Percentiles rank a stretch among this genome's conserved stretches.
These are phyloP conservation scores for Candida gigantensis DNA, from an alignment of 1,139 yeast genomes.

Conservation along the genomic window DNA sequence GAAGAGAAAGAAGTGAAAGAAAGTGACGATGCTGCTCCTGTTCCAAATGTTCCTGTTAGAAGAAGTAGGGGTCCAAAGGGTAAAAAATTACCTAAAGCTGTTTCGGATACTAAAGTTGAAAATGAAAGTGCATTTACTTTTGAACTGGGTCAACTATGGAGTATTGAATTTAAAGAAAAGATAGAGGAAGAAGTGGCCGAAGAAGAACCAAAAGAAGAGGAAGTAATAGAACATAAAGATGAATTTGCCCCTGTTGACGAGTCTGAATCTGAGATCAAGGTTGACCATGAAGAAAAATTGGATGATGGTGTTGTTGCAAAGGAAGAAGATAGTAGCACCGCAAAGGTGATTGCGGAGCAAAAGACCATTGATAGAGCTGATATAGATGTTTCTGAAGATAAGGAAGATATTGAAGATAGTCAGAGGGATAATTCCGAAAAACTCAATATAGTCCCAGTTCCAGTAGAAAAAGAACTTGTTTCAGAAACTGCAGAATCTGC, in stretches of 20 bases:
- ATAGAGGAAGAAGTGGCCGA: constrained; percentile 1
- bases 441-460: too few species aligned
- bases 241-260: not conserved
- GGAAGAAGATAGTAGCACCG: too few species aligned
- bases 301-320: too few species aligned
- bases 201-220: constrained; percentile 2
- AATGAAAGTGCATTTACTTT: constrained; percentile 29
- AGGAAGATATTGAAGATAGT: too few species aligned
- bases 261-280: too few species aligned
- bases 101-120: constrained; percentile 47
- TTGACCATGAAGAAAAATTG: too few species aligned
- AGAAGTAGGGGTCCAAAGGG: constrained; percentile 81
- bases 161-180: constrained; percentile 16
- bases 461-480: too few species aligned
- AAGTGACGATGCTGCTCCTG: constrained; percentile 9
- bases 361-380: too few species aligned
- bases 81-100: constrained; percentile 68
- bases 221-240: not conserved
- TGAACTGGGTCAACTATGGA: constrained; percentile 43
- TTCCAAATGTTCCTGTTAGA: constrained; percentile 25
- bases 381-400: too few species aligned
- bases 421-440: too few species aligned
- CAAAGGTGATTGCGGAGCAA: too few species aligned
- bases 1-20: constrained; percentile 7
- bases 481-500: too few species aligned